Conservation (phyloP, 106 monocot genomes). For the Phalaenopsis equestris region DNA sequence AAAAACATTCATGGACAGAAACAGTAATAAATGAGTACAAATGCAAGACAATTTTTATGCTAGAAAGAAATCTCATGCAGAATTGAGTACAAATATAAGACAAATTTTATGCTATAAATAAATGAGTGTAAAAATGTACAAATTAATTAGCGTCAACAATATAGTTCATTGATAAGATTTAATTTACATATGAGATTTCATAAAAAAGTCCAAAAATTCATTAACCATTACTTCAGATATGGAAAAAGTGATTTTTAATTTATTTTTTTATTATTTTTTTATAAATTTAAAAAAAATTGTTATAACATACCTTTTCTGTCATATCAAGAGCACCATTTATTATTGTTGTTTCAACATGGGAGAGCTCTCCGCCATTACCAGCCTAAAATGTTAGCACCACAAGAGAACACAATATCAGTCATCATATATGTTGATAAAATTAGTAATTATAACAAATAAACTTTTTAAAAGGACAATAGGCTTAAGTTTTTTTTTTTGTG, state of each 20-base stretch:
- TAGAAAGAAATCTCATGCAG: no score
- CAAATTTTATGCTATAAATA: background rate
- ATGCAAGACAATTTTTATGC: no score
- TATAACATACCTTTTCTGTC: conserved; percentile 75
- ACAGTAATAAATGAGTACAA: background rate
- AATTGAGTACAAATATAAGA: background rate
- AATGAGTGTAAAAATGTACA: background rate
- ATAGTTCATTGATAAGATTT: background rate
- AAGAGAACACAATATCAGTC: background rate
- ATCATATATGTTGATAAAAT: background rate
- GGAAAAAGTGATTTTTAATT: background rate
- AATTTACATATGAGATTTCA: background rate
- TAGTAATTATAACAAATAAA: background rate
- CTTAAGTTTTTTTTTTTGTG: background rate
- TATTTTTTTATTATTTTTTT: background rate
- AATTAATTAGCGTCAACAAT: background rate
- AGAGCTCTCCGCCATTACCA: conserved; percentile 91
- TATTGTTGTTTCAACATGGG: conserved; percentile 89
- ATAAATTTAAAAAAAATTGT: background rate
- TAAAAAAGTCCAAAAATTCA: background rate
- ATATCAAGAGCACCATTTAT: conserved; percentile 96
- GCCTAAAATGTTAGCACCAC: conserved; percentile 40
- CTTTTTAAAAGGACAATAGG: background rate
- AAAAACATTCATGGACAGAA: background rate
- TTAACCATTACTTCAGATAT: background rate